Evolutionary conservation across 169 alveolate species (phyloP).

Genomic region (Cystoisospora suis): DNA sequence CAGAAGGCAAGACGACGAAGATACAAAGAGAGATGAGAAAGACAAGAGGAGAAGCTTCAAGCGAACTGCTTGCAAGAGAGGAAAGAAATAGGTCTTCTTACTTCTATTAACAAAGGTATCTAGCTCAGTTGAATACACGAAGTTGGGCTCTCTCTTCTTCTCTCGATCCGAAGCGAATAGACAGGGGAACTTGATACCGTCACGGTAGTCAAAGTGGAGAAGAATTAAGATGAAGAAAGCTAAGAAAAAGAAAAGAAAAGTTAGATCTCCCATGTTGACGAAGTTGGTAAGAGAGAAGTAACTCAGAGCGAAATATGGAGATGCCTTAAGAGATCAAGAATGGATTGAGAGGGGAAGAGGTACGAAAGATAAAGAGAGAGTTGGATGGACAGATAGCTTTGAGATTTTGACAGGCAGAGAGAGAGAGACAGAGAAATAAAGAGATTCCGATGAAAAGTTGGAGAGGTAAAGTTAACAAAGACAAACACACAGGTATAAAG

Average conservation of each 20-base stretch:
- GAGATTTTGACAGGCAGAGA: no score
- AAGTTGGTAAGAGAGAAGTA: background rate
- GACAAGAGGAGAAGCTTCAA: no score
- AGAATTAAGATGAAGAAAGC: background rate
- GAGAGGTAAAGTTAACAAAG: no score
- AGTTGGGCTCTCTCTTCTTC: background rate
- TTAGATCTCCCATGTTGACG: background rate
- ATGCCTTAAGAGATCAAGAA: background rate
- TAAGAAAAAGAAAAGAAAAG: background rate
- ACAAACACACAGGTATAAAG: no score
- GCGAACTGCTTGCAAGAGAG: no score
- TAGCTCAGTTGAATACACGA: background rate
- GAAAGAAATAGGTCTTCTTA: no score
- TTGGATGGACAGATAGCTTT: no score
- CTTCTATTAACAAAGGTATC: slow-evolving; percentile 13
- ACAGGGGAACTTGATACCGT: slow-evolving; percentile 12
- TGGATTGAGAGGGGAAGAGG: background rate
- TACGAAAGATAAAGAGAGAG: background rate
- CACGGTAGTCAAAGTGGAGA: slow-evolving; percentile 16
- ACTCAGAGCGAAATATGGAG: background rate
- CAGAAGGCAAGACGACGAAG: no score
- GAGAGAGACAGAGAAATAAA: no score
- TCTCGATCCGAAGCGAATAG: slow-evolving; percentile 19
- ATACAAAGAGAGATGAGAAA: no score
- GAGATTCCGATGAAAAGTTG: no score